Evolutionary conservation across 148 eudicot species (phyloP).

Genomic region (Fagopyrum homotropicum): DNA sequence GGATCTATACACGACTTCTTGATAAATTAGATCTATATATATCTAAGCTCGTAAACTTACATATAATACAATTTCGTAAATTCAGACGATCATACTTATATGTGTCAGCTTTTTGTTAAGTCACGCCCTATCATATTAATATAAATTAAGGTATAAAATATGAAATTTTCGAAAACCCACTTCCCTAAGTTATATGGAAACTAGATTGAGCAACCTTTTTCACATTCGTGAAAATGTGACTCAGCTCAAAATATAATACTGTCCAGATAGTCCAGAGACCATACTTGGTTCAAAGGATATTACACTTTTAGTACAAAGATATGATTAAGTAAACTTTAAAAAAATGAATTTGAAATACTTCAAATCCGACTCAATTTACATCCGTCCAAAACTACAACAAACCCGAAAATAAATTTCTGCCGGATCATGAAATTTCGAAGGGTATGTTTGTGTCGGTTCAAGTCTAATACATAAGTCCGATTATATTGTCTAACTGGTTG

Average conservation of each 20-base stretch:
- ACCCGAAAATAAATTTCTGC: background rate
- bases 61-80: too few species aligned
- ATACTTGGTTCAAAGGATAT: background rate
- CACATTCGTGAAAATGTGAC: background rate
- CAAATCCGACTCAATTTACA: background rate
- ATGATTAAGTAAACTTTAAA: background rate
- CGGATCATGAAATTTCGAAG: too few species aligned
- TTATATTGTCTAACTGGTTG: too few species aligned
- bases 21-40: background rate
- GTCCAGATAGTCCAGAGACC: background rate
- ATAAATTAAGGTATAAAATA: background rate
- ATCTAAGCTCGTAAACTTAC: too few species aligned
- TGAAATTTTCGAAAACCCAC: background rate
- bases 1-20: background rate
- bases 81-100: too few species aligned
- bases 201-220: background rate
- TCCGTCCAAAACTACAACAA: background rate
- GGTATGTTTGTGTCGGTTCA: too few species aligned
- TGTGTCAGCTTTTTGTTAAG: too few species aligned
- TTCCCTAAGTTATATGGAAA: background rate
- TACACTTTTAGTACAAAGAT: background rate
- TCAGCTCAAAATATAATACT: background rate
- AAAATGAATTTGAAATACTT: background rate
- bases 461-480: too few species aligned
- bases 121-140: too few species aligned